Percentiles rank a stretch among this genome's conserved stretches.
Evolutionary conservation across 163 green algal species (phyloP).

Genomic region (Scenedesmus sp.): DNA sequence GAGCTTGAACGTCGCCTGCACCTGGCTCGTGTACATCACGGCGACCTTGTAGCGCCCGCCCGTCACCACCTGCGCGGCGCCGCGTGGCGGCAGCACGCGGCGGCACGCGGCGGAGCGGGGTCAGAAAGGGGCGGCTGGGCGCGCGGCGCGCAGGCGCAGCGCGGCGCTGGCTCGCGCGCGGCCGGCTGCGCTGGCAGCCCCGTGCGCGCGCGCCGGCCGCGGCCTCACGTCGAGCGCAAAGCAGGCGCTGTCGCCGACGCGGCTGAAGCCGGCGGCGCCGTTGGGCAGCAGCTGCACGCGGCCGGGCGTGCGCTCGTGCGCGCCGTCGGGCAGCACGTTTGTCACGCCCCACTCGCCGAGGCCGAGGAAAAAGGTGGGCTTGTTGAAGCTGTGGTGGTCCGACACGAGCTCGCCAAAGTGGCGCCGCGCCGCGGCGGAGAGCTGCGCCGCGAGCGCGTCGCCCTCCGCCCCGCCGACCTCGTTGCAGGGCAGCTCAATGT

Average conservation of each 20-base stretch:
- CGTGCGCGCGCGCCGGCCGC: not conserved
- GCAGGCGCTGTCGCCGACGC: constrained; percentile 13
- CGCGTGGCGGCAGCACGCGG: no score
- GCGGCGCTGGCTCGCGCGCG: no score
- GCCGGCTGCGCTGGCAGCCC: no score
- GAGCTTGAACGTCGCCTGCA: constrained; percentile 30
- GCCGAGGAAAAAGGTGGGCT: constrained; percentile 37
- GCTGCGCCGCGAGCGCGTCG: not conserved
- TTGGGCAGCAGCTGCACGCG: constrained; percentile 31
- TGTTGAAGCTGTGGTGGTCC: constrained; percentile 28
- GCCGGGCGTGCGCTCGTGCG: constrained; percentile 20
- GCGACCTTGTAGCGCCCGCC: constrained; percentile 23
- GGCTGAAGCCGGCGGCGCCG: constrained; percentile 28
- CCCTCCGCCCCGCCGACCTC: constrained; percentile 13
- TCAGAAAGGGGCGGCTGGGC: no score
- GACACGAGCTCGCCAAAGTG: constrained; percentile 10
- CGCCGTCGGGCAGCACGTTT: constrained; percentile 41
- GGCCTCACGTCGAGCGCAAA: constrained; percentile 22
- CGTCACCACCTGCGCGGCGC: constrained; percentile 28
- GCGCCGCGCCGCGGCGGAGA: not conserved
- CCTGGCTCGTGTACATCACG: constrained; percentile 30
- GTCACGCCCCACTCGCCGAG: constrained; percentile 8
- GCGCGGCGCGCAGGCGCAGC: no score
- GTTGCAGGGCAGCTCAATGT: constrained; percentile 36
- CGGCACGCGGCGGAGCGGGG: no score